Evolutionary conservation across 805 yeast species (phyloP).

Genomic region (Suhomyces sp.): DNA sequence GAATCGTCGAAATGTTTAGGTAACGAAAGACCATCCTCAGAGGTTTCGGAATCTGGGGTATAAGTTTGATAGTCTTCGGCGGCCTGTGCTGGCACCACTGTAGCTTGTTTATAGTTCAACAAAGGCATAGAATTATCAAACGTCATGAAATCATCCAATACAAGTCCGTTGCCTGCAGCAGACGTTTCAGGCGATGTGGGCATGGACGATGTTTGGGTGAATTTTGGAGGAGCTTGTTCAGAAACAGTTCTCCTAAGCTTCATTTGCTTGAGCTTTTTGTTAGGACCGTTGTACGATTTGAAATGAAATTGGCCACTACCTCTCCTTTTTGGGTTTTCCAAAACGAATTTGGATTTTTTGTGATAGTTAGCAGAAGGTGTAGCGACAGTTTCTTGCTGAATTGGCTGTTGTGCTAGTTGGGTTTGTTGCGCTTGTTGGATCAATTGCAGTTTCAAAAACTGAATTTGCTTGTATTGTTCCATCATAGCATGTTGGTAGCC

Average conservation of each 20-base stretch:
- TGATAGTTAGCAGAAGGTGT: constrained; percentile 9
- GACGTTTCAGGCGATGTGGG: constrained; percentile 6
- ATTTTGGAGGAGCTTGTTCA: constrained; percentile 14
- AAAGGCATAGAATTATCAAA: constrained; percentile 22
- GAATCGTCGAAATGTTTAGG: constrained; percentile 15
- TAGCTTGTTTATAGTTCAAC: constrained; percentile 7
- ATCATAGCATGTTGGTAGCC: constrained; percentile 21
- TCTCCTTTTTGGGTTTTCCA: constrained; percentile 18
- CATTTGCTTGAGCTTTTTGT: constrained; percentile 16
- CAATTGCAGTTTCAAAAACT: constrained; percentile 21
- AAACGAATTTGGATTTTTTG: constrained; percentile 26
- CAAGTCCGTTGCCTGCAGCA: constrained; percentile 4
- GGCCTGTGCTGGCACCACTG: constrained; percentile 9
- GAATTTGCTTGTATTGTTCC: constrained; percentile 24
- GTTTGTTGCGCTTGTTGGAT: constrained; percentile 15
- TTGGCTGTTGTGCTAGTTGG: constrained; percentile 9
- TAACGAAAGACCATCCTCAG: constrained; percentile 16
- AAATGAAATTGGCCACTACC: constrained; percentile 23
- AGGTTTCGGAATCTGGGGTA: constrained; percentile 23
- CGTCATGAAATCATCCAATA: constrained; percentile 30
- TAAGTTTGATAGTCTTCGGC: constrained; percentile 9
- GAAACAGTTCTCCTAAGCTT: constrained; percentile 24
- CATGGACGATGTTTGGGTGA: not conserved
- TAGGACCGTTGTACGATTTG: constrained; percentile 31
- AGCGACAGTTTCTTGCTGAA: constrained; percentile 1